A percentile compares a stretch with the other conserved stretches of the same genome.
Evolutionary conservation across 2,329 filamentous ascomycete species (phyloP).

Genomic region (Dichotomopilus funicola): DNA sequence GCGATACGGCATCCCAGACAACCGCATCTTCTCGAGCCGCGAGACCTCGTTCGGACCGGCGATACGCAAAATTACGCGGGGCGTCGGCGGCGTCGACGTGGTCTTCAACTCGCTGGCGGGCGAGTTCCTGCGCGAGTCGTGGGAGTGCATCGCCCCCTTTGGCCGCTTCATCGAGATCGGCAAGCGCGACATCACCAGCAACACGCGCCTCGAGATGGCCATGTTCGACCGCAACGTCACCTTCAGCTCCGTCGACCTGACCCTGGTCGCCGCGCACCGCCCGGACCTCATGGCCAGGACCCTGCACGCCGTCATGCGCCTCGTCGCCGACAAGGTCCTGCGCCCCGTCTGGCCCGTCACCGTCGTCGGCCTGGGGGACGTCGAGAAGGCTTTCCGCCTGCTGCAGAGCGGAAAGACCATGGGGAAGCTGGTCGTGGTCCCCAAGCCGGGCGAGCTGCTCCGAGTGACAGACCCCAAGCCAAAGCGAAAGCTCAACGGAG

Average conservation of each 20-base stretch:
- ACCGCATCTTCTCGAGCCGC: conserved; percentile 9
- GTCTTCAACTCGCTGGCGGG: background rate
- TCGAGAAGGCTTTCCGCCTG: conserved; percentile 34
- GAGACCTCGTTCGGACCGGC: conserved; percentile 2
- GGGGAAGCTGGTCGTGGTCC: no score
- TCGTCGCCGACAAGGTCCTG: conserved; percentile 10
- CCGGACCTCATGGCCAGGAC: background rate
- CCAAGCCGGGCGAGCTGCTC: no score
- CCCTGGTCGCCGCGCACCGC: background rate
- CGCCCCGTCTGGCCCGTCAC: conserved; percentile 26
- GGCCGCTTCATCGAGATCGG: conserved; percentile 18
- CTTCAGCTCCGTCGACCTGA: conserved; percentile 9
- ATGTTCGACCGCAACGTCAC: conserved; percentile 5
- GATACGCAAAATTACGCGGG: conserved; percentile 1
- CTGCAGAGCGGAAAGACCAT: conserved; percentile 32
- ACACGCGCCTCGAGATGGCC: conserved; percentile 8
- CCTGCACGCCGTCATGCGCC: conserved; percentile 2
- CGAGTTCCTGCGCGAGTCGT: conserved; percentile 33
- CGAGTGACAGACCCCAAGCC: no score
- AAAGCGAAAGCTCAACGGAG: no score
- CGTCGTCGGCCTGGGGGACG: conserved; percentile 20
- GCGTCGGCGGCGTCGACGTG: conserved; percentile 6
- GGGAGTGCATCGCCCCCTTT: conserved; percentile 31
- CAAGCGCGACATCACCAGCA: conserved; percentile 11
- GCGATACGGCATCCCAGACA: conserved; percentile 4